Evolutionary conservation across 768 basidiomycete species (phyloP).

Genomic region (Trametes villosa): DNA sequence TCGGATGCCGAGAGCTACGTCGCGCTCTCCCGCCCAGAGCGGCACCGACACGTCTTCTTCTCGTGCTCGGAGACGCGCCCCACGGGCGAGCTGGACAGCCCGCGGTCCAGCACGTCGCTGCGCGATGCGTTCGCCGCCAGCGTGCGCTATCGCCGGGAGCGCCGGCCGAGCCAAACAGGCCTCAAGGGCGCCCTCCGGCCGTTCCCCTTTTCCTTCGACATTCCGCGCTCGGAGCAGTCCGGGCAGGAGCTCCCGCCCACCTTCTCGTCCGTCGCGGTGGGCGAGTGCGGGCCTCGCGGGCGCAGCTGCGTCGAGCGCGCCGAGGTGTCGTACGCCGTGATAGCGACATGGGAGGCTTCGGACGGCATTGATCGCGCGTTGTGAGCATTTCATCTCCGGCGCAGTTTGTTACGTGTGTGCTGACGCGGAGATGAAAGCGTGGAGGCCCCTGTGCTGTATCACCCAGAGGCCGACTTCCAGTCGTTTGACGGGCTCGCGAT

Average conservation of each 20-base stretch:
- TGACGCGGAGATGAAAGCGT: conserved; percentile 44
- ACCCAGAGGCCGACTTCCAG: conserved; percentile 63
- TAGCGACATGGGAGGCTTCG: conserved; percentile 63
- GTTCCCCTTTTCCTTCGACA: conserved; percentile 56
- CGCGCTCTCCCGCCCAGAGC: conserved; percentile 16
- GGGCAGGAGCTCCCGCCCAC: conserved; percentile 69
- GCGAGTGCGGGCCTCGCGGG: conserved; percentile 31
- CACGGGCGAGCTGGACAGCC: conserved; percentile 27
- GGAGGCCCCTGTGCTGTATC: conserved; percentile 65
- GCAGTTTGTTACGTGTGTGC: conserved; percentile 3
- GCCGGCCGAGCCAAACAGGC: conserved; percentile 27
- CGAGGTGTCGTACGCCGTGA: conserved; percentile 58
- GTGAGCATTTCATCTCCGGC: conserved; percentile 42
- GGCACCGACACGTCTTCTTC: conserved; percentile 37
- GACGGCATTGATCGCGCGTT: conserved; percentile 47
- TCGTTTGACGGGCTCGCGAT: conserved; percentile 52
- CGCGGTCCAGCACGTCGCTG: conserved; percentile 28
- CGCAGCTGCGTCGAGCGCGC: conserved; percentile 39
- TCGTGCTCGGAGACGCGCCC: conserved; percentile 26
- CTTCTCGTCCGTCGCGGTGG: conserved; percentile 47
- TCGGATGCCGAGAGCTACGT: conserved; percentile 21
- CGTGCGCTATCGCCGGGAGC: conserved; percentile 25
- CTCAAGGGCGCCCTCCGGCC: conserved; percentile 27
- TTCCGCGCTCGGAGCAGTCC: conserved; percentile 51
- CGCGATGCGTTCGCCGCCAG: conserved; percentile 34